Evolutionary conservation across 352 stramenopile species (phyloP).

Genomic region (Pythium dissimile): DNA sequence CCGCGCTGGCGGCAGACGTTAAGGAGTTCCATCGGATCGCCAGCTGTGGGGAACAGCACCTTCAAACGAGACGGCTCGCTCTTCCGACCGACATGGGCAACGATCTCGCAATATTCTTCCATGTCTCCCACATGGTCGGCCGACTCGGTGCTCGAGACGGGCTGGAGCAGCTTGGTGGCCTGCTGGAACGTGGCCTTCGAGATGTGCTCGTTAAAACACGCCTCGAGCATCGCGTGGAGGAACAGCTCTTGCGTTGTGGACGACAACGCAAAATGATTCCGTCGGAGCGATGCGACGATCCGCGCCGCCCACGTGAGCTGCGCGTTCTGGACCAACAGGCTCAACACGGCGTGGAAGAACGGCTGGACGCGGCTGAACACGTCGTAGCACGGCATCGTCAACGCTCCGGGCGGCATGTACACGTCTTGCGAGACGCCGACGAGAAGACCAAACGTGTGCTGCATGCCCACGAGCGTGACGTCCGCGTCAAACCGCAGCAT

Average conservation of each 20-base stretch:
- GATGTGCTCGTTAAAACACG: slow-evolving; percentile 48
- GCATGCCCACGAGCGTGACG: slow-evolving; percentile 62
- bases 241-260: slow-evolving; percentile 79
- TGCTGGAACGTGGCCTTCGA: slow-evolving; percentile 35
- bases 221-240: slow-evolving; percentile 75
- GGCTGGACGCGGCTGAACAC: slow-evolving; percentile 75
- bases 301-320: slow-evolving; percentile 54
- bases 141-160: background rate
- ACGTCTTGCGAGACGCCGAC: slow-evolving; percentile 79
- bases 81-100: slow-evolving; percentile 80
- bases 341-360: slow-evolving; percentile 73
- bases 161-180: slow-evolving; percentile 52
- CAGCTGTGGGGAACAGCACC: slow-evolving; percentile 61
- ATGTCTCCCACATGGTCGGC: slow-evolving; percentile 31
- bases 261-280: slow-evolving; percentile 51
- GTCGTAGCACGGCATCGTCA: slow-evolving; percentile 65
- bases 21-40: slow-evolving; percentile 67
- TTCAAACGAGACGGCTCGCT: slow-evolving; percentile 74
- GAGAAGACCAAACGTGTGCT: slow-evolving; percentile 66
- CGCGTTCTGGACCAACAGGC: slow-evolving; percentile 59
- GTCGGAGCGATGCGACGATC: slow-evolving; percentile 43
- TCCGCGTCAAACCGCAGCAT: slow-evolving; percentile 81
- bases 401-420: slow-evolving; percentile 58
- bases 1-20: slow-evolving; percentile 54
- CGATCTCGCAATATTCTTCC: slow-evolving; percentile 82